phyloP scores from a whole-genome alignment of 2,329 filamentous ascomycete genomes.

The Phialophora macrospora region DNA sequence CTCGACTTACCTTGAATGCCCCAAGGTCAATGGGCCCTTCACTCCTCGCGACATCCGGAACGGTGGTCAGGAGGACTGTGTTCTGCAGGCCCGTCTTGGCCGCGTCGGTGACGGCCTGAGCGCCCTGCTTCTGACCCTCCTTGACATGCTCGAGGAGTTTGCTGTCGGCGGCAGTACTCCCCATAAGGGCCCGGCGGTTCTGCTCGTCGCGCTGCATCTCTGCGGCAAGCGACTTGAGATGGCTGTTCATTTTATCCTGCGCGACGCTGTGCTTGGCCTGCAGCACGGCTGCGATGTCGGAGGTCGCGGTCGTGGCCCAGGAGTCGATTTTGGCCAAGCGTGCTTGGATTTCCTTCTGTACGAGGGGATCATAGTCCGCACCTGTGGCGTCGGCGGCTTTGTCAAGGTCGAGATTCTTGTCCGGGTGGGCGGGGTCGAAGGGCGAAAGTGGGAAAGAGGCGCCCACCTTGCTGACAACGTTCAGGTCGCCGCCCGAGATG shows the following conservation, averaged over 20 bases:
- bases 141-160: neutral
- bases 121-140: constrained; percentile 1
- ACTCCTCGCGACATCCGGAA: constrained; percentile 5
- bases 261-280: neutral
- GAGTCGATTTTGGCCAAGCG: neutral
- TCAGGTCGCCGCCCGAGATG: constrained; percentile 2
- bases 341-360: neutral
- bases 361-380: neutral
- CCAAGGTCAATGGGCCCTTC: neutral
- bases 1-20: neutral
- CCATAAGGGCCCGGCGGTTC: neutral
- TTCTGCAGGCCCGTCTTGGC: neutral
- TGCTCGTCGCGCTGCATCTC: constrained; percentile 2
- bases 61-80: neutral
- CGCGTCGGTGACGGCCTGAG: constrained; percentile 7
- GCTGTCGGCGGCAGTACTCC: neutral
- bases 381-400: neutral
- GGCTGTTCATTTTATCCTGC: constrained; percentile 3
- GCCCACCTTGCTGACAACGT: neutral
- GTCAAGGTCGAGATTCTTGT: neutral
- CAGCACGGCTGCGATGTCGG: neutral
- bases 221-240: neutral
- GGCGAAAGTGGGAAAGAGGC: neutral
- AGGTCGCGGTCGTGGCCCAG: neutral
- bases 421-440: neutral